Evolutionary conservation across 2,329 filamentous ascomycete species (phyloP).

Genomic region (Neopestalotiopsis clavispora): DNA sequence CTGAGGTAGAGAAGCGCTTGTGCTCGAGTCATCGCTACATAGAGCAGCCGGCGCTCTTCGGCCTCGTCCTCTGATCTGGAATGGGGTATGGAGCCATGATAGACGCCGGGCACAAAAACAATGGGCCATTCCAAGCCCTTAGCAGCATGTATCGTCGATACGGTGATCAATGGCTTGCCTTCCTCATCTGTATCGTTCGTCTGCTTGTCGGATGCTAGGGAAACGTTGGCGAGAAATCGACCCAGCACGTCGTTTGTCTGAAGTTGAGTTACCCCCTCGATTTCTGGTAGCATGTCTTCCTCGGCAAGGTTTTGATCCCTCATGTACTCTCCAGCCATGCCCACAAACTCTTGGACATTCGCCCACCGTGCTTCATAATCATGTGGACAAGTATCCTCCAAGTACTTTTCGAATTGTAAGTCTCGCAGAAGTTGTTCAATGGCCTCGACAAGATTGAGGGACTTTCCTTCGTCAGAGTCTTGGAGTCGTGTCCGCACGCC

Average conservation of each 20-base stretch:
- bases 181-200: constrained; percentile 63
- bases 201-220: constrained; percentile 81
- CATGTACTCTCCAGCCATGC: constrained; percentile 75
- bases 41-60: constrained; percentile 87
- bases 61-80: constrained; percentile 82
- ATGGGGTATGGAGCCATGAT: constrained; percentile 90
- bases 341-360: constrained; percentile 88
- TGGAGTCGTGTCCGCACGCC: constrained; percentile 38
- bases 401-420: constrained; percentile 74
- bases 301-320: constrained; percentile 46
- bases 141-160: constrained; percentile 94
- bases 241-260: constrained; percentile 69
- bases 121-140: constrained; percentile 97
- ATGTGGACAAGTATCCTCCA: constrained; percentile 68
- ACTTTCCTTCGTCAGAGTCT: constrained; percentile 33
- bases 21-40: constrained; percentile 96
- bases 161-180: constrained; percentile 72
- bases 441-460: constrained; percentile 49
- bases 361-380: constrained; percentile 82
- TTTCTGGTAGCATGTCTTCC: constrained; percentile 64
- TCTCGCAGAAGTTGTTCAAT: constrained; percentile 63
- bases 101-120: constrained; percentile 89
- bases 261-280: constrained; percentile 74
- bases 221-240: constrained; percentile 86
- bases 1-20: constrained; percentile 87